Conservation (phyloP, 2,329 filamentous ascomycete species). For the Capronia americana region DNA sequence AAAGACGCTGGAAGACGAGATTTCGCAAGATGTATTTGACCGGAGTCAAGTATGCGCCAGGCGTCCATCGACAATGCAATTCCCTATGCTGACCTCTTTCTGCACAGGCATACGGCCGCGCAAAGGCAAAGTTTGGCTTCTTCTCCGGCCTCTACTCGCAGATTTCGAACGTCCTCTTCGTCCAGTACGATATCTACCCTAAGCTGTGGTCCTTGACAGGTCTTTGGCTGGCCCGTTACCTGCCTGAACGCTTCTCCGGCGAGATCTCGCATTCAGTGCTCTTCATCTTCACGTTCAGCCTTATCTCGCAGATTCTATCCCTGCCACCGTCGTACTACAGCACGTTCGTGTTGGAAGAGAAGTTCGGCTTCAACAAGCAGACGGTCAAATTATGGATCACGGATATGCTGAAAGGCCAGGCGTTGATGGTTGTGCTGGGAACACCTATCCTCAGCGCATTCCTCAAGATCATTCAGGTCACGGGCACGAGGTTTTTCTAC, state of each 20-base stretch:
- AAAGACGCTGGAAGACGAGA: constrained; percentile 84
- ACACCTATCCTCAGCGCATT: constrained; percentile 90
- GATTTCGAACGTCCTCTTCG: constrained; percentile 84
- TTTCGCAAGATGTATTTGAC: constrained; percentile 88
- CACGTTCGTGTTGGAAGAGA: constrained; percentile 94
- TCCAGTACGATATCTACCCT: constrained; percentile 88
- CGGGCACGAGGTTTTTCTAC: constrained; percentile 94
- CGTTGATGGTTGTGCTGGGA: constrained; percentile 78
- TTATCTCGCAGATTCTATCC: constrained; percentile 79
- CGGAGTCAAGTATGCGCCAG: constrained; percentile 73
- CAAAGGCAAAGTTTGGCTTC: constrained; percentile 90
- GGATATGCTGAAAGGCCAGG: constrained; percentile 90
- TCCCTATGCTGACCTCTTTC: not conserved
- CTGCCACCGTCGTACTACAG: constrained; percentile 87
- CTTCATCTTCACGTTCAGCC: constrained; percentile 85
- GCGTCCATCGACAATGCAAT: not conserved
- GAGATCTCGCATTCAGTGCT: constrained; percentile 93
- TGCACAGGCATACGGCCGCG: constrained; percentile 81
- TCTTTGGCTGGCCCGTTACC: constrained; percentile 72
- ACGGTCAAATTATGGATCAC: constrained; percentile 85
- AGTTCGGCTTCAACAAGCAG: constrained; percentile 99
- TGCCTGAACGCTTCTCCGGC: constrained; percentile 79
- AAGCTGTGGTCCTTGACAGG: constrained; percentile 88
- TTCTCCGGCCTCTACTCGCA: constrained; percentile 82
- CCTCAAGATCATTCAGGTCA: constrained; percentile 91